A percentile compares a stretch with the other conserved stretches of the same genome.
These are phyloP conservation scores for Camellia oleifera DNA, from an alignment of 179 eudicot genomes.

Conservation along the genomic window DNA sequence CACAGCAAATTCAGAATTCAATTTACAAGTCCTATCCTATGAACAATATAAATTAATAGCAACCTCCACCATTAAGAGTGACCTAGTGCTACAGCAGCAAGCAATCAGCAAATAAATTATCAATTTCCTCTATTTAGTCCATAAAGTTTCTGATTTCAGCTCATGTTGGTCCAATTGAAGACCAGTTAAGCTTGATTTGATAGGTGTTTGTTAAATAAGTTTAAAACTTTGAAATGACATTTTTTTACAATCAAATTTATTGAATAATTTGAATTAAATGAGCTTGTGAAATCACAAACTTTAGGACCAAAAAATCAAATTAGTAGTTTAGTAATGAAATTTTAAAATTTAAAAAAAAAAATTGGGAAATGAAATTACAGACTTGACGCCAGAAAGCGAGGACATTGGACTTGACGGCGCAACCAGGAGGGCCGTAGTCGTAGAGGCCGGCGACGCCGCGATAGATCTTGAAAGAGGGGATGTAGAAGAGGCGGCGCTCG, in stretches of 20 bases:
- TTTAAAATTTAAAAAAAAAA: background rate
- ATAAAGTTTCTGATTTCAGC: too few relatives aligned
- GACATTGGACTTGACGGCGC: slow-evolving; percentile 78
- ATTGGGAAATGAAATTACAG: background rate
- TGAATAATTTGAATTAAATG: too few relatives aligned
- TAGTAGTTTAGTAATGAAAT: too few relatives aligned
- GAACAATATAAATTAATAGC: background rate
- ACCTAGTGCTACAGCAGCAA: background rate
- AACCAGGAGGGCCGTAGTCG: slow-evolving; percentile 93
- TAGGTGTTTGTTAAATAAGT: too few relatives aligned
- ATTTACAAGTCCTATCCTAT: slow-evolving; percentile 6
- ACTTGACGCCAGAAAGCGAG: slow-evolving; percentile 97
- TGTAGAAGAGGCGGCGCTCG: slow-evolving; percentile 70
- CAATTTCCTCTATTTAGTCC: too few relatives aligned
- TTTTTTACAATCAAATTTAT: too few relatives aligned
- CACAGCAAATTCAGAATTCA: background rate
- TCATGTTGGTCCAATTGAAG: too few relatives aligned
- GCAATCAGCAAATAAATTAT: background rate
- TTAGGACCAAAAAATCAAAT: too few relatives aligned
- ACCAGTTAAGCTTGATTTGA: too few relatives aligned
- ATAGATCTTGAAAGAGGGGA: slow-evolving; percentile 86
- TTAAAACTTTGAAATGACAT: too few relatives aligned
- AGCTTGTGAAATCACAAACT: too few relatives aligned
- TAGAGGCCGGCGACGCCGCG: slow-evolving; percentile 86
- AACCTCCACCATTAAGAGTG: background rate